A percentile compares a stretch with the other conserved stretches of the same genome.
phyloP scores from a whole-genome alignment of 2,329 filamentous ascomycete genomes.

The Colletotrichum costaricense region DNA sequence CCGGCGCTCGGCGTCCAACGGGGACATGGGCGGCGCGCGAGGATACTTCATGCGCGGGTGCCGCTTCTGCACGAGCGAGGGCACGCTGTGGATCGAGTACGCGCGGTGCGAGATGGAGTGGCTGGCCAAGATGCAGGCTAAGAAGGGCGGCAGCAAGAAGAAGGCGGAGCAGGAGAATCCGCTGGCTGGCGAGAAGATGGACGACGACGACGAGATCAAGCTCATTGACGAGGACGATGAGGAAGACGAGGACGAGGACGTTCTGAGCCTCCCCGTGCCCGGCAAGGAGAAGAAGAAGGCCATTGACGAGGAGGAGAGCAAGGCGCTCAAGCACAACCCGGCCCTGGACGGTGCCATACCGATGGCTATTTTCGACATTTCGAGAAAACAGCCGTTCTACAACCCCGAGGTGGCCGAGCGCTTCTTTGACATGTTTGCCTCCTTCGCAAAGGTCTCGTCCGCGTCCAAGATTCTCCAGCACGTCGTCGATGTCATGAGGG shows the following conservation, averaged over 20 bases:
- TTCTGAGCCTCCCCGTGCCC: constrained; percentile 57
- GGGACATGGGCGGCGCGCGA: constrained; percentile 87
- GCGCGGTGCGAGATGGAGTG: constrained; percentile 93
- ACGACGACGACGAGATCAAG: constrained; percentile 61
- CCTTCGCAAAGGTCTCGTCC: constrained; percentile 75
- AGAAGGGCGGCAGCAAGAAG: constrained; percentile 74
- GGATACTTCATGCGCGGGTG: constrained; percentile 90
- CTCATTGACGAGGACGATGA: constrained; percentile 59
- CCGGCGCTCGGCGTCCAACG: constrained; percentile 79
- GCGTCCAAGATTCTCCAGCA: constrained; percentile 77
- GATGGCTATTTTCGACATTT: constrained; percentile 88
- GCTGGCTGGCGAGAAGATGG: constrained; percentile 58
- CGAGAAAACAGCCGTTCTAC: constrained; percentile 81
- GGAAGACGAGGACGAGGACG: constrained; percentile 54
- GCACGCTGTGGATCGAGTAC: constrained; percentile 87
- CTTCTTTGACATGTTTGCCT: constrained; percentile 84
- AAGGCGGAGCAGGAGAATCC: constrained; percentile 55
- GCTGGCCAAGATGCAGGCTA: constrained; percentile 81
- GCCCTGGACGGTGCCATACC: constrained; percentile 94
- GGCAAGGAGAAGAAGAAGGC: constrained; percentile 61
- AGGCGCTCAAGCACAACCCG: constrained; percentile 77
- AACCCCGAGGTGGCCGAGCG: constrained; percentile 73
- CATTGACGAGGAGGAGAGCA: constrained; percentile 57
- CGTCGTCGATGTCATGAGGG: constrained; percentile 73
- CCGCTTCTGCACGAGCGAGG: constrained; percentile 84